Evolutionary conservation across 441 rosid species (phyloP).

Genomic region (Adansonia grandidieri): DNA sequence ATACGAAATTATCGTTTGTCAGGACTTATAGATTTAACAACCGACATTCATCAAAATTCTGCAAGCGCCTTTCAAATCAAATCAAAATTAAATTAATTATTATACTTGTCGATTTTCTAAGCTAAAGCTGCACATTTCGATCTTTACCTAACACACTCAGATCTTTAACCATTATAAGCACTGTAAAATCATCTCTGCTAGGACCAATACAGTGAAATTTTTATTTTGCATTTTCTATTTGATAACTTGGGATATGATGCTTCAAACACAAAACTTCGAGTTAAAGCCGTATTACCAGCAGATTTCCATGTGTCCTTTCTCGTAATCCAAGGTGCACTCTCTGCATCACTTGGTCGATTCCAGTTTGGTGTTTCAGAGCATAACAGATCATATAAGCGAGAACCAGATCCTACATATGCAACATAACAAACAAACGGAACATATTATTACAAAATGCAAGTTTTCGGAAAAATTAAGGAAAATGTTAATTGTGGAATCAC

Average conservation of each 20-base stretch:
- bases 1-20: neutral
- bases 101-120: neutral
- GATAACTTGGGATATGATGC: neutral
- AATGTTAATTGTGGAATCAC: neutral
- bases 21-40: neutral
- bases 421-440: constrained; percentile 27
- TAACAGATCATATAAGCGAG: constrained; percentile 41
- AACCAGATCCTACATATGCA: constrained; percentile 42
- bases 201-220: neutral
- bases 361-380: constrained; percentile 27
- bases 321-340: constrained; percentile 31
- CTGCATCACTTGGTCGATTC: constrained; percentile 37
- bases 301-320: neutral
- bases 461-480: constrained; percentile 14
- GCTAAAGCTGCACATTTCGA: neutral
- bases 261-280: constrained; percentile 9
- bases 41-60: neutral
- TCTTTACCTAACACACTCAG: neutral
- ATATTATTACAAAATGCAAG: constrained; percentile 3
- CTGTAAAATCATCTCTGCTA: neutral
- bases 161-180: neutral
- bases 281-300: constrained; percentile 46
- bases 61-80: neutral
- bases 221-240: neutral
- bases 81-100: neutral